phyloP scores from a whole-genome alignment of 2,329 filamentous ascomycete genomes.

The Pleoardoris graminearum region DNA sequence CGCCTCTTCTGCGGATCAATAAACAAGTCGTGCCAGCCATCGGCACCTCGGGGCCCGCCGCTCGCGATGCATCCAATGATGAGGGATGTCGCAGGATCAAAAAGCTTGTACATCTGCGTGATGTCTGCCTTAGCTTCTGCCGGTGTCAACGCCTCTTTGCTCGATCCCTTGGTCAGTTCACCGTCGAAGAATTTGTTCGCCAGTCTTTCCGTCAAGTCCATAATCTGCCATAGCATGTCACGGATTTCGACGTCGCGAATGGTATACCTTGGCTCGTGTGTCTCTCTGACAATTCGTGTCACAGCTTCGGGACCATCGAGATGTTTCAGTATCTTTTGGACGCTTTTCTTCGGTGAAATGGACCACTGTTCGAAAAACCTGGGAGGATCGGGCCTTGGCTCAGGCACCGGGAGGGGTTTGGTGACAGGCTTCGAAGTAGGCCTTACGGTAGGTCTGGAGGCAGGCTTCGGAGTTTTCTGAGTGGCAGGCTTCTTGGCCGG shows the following conservation, averaged over 20 bases:
- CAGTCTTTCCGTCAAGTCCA: constrained; percentile 22
- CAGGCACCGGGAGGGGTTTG: not conserved
- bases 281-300: not conserved
- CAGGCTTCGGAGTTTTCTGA: too few relatives aligned
- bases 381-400: not conserved
- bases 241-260: constrained; percentile 32
- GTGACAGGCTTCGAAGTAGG: not conserved
- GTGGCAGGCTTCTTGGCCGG: too few relatives aligned
- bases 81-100: constrained; percentile 22
- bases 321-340: not conserved
- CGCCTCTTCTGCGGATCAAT: constrained; percentile 17
- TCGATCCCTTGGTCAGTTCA: not conserved
- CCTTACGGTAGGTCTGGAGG: too few relatives aligned
- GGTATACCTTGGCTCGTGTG: constrained; percentile 29
- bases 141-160: not conserved
- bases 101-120: not conserved
- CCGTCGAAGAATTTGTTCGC: constrained; percentile 16
- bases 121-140: not conserved
- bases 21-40: constrained; percentile 35
- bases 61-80: constrained; percentile 33
- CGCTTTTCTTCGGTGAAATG: not conserved
- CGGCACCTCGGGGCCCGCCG: constrained; percentile 24
- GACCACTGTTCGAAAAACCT: not conserved
- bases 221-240: constrained; percentile 24
- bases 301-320: not conserved